These are phyloP conservation scores for Lophiotrema nucula DNA, from an alignment of 495 filamentous ascomycete species.

Conservation along the genomic window DNA sequence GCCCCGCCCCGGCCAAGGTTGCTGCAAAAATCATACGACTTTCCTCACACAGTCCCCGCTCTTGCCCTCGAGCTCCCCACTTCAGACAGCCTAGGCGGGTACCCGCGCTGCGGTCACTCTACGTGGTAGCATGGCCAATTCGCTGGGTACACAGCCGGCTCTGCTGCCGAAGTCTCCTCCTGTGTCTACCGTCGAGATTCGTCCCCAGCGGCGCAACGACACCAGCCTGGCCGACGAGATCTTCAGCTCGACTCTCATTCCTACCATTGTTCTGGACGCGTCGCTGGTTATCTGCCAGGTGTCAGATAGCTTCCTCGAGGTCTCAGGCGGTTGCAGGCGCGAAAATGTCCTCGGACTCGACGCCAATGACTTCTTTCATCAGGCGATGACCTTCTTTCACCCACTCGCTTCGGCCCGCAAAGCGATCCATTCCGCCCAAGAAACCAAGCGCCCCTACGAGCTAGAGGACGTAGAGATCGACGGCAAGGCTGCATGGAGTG, in stretches of 20 bases:
- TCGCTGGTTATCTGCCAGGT: conserved; percentile 12
- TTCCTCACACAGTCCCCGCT: not conserved
- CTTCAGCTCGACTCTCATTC: conserved; percentile 18
- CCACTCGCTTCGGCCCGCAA: conserved; percentile 9
- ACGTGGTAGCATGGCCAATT: not conserved
- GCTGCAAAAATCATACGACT: conserved; percentile 13
- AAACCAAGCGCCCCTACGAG: conserved; percentile 5
- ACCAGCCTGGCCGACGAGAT: not conserved
- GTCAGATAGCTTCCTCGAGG: conserved; percentile 19
- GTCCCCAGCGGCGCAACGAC: not conserved
- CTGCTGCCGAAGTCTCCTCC: not conserved
- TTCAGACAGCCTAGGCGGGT: not conserved
- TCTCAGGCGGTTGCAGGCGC: conserved; percentile 10
- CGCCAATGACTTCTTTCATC: conserved; percentile 14
- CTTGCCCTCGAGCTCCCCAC: not conserved
- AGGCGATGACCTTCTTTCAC: conserved; percentile 11
- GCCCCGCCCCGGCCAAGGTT: not conserved
- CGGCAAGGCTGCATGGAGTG: conserved; percentile 8
- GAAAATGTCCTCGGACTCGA: conserved; percentile 14
- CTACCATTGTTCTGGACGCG: conserved; percentile 15
- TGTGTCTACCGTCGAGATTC: not conserved
- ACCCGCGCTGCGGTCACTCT: not conserved
- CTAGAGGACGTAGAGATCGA: conserved; percentile 1
- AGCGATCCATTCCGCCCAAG: conserved; percentile 10
- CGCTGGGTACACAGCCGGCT: not conserved